Evolutionary conservation across 495 filamentous ascomycete genomes (phyloP), one percentile per base, ranked within the genome.

Genomic region (Glarea lozoyensis): DNA sequence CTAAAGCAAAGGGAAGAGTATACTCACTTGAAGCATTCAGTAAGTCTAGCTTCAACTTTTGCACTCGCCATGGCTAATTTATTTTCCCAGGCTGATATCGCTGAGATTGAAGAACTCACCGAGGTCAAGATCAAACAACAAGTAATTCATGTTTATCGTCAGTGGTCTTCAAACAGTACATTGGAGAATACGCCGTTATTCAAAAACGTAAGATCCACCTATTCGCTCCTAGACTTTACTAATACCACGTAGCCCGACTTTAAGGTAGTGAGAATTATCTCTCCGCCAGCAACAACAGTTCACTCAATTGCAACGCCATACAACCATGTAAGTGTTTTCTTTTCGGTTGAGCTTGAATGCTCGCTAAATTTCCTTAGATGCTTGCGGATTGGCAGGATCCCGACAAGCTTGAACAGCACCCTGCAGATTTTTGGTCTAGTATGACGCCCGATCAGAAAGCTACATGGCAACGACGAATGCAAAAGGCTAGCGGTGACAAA

Each of bases 121-220:
- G 34, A 49, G 19, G 12, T 11, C 9, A 17, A 27, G 13, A 47
- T 52, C 29, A 35, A 40, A 17, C 44, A 52, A 20, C 19, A 44
- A 13, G 27, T 32, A 20, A 40, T 37, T 10, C 41, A 50, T 36
- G 25, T 49, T 12, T 19, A 33, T 12, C 31, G 27, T 10, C 45
- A 53, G 18, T 18, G 5, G 18, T 24, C 37, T 15, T 27, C 21
- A 34, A 20, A 37, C 12, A 19, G 17, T 11, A 20, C 20, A 22
- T 4, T 18, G 4, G 37, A 46, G 3, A 17, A 37, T 11, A 42
- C 39, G 10, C 46, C 50, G 13, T 46, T 45, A 10, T 27, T 36
- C 25, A 23, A 22, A 12, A 39, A 29, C 16, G 50, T 49, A 49
- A 43, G 49, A 43, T 25, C 20, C 7, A 10, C 11, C 17, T 37